These are phyloP conservation scores for Gigaspora rosea DNA, from an alignment of 192 early-diverging fungal species.

Conservation along the genomic window DNA sequence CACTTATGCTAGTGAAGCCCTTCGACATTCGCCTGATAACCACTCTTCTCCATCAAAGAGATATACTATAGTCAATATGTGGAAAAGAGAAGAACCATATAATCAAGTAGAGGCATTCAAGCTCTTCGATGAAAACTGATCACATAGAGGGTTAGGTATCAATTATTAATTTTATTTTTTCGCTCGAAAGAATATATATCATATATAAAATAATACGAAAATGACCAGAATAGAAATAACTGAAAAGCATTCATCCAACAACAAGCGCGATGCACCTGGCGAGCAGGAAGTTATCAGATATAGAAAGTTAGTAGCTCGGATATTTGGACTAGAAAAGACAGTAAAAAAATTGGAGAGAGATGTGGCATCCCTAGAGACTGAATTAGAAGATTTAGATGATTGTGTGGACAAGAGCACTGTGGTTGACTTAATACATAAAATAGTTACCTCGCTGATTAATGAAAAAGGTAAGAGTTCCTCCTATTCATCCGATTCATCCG, in stretches of 20 bases:
- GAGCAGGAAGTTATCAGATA: too few species aligned
- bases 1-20: background rate
- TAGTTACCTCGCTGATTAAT: too few species aligned
- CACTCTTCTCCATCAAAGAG: background rate
- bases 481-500: background rate
- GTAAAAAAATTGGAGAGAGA: constrained; percentile 1
- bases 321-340: too few species aligned
- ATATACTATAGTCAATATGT: too few species aligned
- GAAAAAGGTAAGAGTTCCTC: background rate
- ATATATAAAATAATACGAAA: too few species aligned
- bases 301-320: too few species aligned
- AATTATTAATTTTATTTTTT: background rate
- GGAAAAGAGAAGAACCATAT: too few species aligned
- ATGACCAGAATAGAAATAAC: too few species aligned
- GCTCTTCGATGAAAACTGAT: constrained; percentile 4
- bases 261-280: background rate
- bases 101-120: background rate
- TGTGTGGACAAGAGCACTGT: background rate
- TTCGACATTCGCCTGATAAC: background rate
- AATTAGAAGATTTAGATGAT: background rate
- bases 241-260: background rate
- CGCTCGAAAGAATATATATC: background rate
- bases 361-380: background rate
- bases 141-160: too few species aligned
- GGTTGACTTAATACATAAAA: too few species aligned